Evolutionary conservation across 257 asterid species (phyloP).

Genomic region (Plectranthus barbatus): DNA sequence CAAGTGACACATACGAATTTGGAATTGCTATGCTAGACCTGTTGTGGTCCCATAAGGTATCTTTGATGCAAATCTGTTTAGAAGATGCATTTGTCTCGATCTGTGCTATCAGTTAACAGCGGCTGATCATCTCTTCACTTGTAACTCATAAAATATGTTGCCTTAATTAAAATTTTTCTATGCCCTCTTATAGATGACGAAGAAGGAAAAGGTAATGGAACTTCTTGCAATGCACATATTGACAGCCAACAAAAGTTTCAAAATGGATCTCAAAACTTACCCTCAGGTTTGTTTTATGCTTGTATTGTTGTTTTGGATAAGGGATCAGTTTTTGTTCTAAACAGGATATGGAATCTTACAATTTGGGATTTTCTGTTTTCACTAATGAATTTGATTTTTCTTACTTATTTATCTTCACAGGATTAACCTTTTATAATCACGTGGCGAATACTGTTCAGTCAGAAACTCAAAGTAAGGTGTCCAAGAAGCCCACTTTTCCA

Average conservation of each 20-base stretch:
- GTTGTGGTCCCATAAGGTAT: too few species aligned
- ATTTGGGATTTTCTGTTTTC: background rate
- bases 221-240: conserved; percentile 21
- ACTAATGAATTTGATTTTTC: background rate
- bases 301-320: background rate
- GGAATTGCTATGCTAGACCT: too few species aligned
- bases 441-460: conserved; percentile 27
- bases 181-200: conserved; percentile 33
- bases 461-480: conserved; percentile 34
- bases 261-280: conserved; percentile 38
- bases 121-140: too few species aligned
- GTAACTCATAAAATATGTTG: background rate
- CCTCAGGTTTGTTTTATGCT: conserved; percentile 42
- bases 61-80: too few species aligned
- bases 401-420: conserved; percentile 30
- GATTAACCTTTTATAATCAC: conserved; percentile 47
- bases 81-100: too few species aligned
- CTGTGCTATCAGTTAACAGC: too few species aligned
- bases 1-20: too few species aligned
- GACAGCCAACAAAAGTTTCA: conserved; percentile 31
- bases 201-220: conserved; percentile 17
- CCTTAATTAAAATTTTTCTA: conserved; percentile 5
- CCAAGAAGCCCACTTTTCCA: conserved; percentile 42
- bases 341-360: too few species aligned
- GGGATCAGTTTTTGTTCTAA: background rate